Evolutionary conservation across 73 alveolate species (phyloP), one percentile per base, ranked within the genome.

Genomic region (Symbiodinium natans): DNA sequence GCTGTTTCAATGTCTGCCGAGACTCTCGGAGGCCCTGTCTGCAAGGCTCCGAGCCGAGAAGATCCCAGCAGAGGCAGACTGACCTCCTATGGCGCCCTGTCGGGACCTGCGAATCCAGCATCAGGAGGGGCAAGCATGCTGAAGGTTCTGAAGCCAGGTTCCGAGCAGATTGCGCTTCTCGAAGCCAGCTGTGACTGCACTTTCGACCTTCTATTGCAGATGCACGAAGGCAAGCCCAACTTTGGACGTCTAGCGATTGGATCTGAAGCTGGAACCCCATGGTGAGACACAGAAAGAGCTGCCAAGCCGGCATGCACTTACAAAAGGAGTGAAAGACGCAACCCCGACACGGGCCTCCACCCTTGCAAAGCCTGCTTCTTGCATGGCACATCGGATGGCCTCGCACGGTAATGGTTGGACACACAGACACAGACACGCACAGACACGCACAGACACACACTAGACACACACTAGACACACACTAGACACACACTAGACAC

Each of bases 181-280:
- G 36, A 90, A 90, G 13, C 97, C 97, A 7, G 97, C 97, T 9
- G 97, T 90, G 56, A 90, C 97, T 31, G 97, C 97, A 31, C 97
- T 90, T 68, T 90, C 97, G 1, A 90, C 97, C 97, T 90, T 88
- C 40, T 25, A n/a, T n/a, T n/a, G n/a, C n/a, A n/a, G n/a, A n/a
- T n/a, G n/a, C n/a, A n/a, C n/a, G n/a, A n/a, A n/a, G n/a, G n/a
- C n/a, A n/a, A n/a, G n/a, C n/a, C n/a, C n/a, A n/a, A n/a, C n/a
- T n/a, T n/a, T n/a, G n/a, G n/a, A n/a, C n/a, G n/a, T n/a, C n/a
- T n/a, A n/a, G n/a, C n/a, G n/a, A n/a, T n/a, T n/a, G n/a, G n/a
- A n/a, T n/a, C n/a, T n/a, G n/a, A n/a, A n/a, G 17, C 63, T 17
- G 23, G 63, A 48, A 48, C 8, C 10, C 71, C 10, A 19, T 19